These are phyloP conservation scores for Vitis rotundifolia DNA, from an alignment of 164 flowering plant species.

Conservation along the genomic window DNA sequence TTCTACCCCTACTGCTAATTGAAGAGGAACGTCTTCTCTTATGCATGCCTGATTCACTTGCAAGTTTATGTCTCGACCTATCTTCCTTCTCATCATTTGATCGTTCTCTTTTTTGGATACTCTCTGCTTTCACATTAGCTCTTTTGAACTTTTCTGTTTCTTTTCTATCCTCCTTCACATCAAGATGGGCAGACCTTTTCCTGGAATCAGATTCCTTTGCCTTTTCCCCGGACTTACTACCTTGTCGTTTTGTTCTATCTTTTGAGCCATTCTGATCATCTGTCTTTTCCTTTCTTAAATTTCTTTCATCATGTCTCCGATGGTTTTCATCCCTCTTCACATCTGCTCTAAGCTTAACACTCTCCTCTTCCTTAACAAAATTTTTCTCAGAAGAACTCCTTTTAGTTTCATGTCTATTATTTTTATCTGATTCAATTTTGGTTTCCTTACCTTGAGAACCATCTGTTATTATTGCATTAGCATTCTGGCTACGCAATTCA, in stretches of 20 bases:
- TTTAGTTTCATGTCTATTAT: slow-evolving; percentile 34
- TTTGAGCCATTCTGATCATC: slow-evolving; percentile 47
- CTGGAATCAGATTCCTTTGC: slow-evolving; percentile 49
- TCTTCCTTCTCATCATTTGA: slow-evolving; percentile 57
- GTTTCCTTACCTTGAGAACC: slow-evolving; percentile 28
- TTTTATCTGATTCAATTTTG: slow-evolving; percentile 30
- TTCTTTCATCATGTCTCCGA: slow-evolving; percentile 46
- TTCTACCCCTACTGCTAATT: slow-evolving; percentile 51
- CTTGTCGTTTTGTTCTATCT: slow-evolving; percentile 48
- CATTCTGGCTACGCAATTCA: slow-evolving; percentile 26
- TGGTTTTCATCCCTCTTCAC: slow-evolving; percentile 38
- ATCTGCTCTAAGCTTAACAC: slow-evolving; percentile 28
- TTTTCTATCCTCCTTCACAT: slow-evolving; percentile 47
- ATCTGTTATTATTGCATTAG: slow-evolving; percentile 13
- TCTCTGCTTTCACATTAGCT: slow-evolving; percentile 42
- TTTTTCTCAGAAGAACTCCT: slow-evolving; percentile 36
- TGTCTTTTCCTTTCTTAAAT: slow-evolving; percentile 37
- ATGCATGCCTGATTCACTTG: slow-evolving; percentile 50
- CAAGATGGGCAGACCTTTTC: slow-evolving; percentile 31
- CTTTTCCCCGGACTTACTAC: slow-evolving; percentile 36
- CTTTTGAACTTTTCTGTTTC: slow-evolving; percentile 46
- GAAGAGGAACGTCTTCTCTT: slow-evolving; percentile 73
- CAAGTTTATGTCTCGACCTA: slow-evolving; percentile 46
- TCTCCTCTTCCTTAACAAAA: slow-evolving; percentile 25
- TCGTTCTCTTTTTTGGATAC: slow-evolving; percentile 47